These are phyloP conservation scores for Aspergillus spinulosporus DNA, from an alignment of 2,329 filamentous ascomycete species.

Conservation along the genomic window DNA sequence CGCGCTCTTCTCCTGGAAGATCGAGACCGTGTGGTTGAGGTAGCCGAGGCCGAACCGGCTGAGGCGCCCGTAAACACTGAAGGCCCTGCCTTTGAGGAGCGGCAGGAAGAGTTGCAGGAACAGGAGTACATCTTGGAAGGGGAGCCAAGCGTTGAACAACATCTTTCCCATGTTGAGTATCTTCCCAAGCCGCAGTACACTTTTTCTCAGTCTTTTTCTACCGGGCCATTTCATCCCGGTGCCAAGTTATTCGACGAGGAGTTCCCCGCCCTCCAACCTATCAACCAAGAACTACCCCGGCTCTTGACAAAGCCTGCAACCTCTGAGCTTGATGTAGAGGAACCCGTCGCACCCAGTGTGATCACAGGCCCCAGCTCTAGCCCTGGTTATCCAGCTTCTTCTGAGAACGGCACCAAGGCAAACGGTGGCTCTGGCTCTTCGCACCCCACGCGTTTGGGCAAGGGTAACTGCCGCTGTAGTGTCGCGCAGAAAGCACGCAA, in stretches of 20 bases:
- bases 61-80: not conserved
- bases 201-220: not conserved
- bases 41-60: not conserved
- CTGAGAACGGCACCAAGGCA: not conserved
- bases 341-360: not conserved
- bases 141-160: not conserved
- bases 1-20: slow-evolving; percentile 36
- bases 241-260: slow-evolving; percentile 20
- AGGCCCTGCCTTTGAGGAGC: not conserved
- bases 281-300: not conserved
- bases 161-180: not conserved
- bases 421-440: not conserved
- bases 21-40: slow-evolving; percentile 19
- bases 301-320: not conserved
- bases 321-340: not conserved
- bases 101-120: not conserved
- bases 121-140: not conserved
- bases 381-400: not conserved
- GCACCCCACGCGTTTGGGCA: slow-evolving; percentile 2
- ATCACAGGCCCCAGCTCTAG: not conserved
- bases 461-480: not conserved
- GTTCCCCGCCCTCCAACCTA: slow-evolving; percentile 24
- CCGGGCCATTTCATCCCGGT: slow-evolving; percentile 20
- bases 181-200: not conserved
- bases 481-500: slow-evolving; percentile 12